Evolutionary conservation across 2,329 filamentous ascomycete genomes (phyloP).

Genomic region (Botryotinia calthae): DNA sequence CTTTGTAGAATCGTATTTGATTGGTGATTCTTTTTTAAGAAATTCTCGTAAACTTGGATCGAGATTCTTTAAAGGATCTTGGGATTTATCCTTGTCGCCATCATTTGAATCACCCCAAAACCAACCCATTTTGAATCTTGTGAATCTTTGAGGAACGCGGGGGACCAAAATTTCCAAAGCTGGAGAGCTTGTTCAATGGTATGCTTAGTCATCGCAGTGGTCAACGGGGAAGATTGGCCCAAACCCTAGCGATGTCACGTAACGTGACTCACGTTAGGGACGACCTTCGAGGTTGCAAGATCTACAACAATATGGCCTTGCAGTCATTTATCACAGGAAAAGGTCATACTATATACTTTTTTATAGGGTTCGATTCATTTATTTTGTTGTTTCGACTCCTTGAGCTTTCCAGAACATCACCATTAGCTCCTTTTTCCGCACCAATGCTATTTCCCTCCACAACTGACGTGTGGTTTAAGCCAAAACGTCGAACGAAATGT

Average conservation of each 20-base stretch:
- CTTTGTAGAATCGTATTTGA: slow-evolving; percentile 42
- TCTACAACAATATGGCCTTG: no score
- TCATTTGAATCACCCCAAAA: slow-evolving; percentile 37
- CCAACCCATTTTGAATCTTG: slow-evolving; percentile 37
- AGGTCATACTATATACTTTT: neutral
- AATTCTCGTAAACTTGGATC: slow-evolving; percentile 65
- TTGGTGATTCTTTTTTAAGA: slow-evolving; percentile 63
- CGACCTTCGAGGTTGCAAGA: neutral
- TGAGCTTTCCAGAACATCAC: neutral
- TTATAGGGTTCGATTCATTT: neutral
- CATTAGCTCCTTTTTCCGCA: neutral
- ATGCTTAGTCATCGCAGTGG: slow-evolving; percentile 1
- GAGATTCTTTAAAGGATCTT: slow-evolving; percentile 58
- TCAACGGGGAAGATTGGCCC: neutral
- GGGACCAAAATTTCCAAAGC: slow-evolving; percentile 9
- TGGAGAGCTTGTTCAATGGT: neutral
- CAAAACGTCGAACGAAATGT: neutral
- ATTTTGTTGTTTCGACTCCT: neutral
- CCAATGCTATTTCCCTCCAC: neutral
- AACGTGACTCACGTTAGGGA: neutral
- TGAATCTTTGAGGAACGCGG: neutral
- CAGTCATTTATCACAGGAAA: no score
- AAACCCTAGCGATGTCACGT: neutral
- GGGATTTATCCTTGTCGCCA: slow-evolving; percentile 30
- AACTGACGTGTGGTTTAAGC: neutral